Evolutionary conservation across 2,329 filamentous ascomycete species (phyloP), one percentile per base, ranked within the genome.

Genomic region (Amylocarpus encephaloides): DNA sequence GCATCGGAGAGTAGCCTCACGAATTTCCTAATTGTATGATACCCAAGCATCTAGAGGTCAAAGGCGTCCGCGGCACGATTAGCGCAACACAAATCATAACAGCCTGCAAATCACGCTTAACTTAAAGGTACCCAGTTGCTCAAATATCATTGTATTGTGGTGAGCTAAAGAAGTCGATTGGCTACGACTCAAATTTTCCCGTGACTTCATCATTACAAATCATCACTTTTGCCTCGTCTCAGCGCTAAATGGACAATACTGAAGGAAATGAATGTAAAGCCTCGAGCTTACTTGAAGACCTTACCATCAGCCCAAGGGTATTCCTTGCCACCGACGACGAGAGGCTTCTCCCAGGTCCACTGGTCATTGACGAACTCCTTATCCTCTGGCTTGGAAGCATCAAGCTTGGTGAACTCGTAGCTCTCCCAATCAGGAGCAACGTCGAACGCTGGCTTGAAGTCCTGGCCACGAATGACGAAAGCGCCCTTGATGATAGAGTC

Each of bases 401-500:
- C 92, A 66, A 98, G 89, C 86, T 96, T 97, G 71, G 76, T 86
- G 83, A 97, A 97, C 64, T 80, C 73, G 81, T 97, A 98, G 77
- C 86, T 92, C 82, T 98, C 93, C 72, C 80, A 90, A 76, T 98
- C 93, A 66, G 93, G 93, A 68, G 92, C 93, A 66, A 98, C 93
- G 64, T 97, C 88, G 71, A 98, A 96, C 65, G 90, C 93, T 55
- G 88, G 86, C 47, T 78, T 64, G 71, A 79, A 82, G 22, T 98
- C 88, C 71, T 97, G 84, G 63, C 93, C 93, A 68, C 93, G 92
- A 77, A 96, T 80, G 70, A 98, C 75, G 74, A 96, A 97, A 59
- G 88, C 93, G 77, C 93, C 93, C 71, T 87, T 79, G 68, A 98
- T 88, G 69, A 95, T 75, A 56, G 87, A 94, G 78, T 91, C 81